These are phyloP conservation scores for Dunaliella salina DNA, from an alignment of 163 green algal genomes.

Conservation along the genomic window DNA sequence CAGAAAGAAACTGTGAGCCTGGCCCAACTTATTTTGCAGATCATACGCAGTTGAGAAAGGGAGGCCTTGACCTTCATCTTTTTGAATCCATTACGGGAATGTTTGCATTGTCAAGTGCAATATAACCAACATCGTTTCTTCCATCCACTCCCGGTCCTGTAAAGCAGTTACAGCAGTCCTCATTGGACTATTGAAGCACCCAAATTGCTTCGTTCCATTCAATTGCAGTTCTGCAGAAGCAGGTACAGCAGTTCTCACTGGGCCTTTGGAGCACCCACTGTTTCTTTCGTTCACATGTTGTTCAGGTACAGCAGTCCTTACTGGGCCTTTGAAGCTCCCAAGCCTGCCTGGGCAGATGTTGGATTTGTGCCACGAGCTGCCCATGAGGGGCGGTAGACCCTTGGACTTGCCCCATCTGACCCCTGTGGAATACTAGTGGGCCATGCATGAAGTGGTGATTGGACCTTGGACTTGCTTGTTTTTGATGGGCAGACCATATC, in stretches of 20 bases:
- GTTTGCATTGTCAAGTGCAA: background rate
- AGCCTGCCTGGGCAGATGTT: constrained; percentile 34
- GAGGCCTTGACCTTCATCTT: background rate
- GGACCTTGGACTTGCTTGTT: too few relatives aligned
- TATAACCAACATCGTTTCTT: background rate
- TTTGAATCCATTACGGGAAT: background rate
- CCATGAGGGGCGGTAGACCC: background rate
- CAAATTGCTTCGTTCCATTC: background rate
- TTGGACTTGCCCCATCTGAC: too few relatives aligned
- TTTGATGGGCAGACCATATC: too few relatives aligned
- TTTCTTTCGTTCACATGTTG: background rate
- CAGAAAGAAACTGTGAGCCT: too few relatives aligned
- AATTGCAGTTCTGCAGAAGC: background rate
- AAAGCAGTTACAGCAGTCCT: too few relatives aligned
- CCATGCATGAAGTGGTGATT: too few relatives aligned
- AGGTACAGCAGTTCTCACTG: constrained; percentile 23
- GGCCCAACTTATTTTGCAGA: background rate
- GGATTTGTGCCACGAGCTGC: constrained; percentile 5
- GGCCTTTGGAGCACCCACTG: constrained; percentile 30
- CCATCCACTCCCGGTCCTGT: background rate
- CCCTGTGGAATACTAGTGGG: too few relatives aligned
- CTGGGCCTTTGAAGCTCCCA: constrained; percentile 37
- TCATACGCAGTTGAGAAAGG: background rate
- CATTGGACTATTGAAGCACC: background rate
- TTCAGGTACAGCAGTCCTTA: constrained; percentile 15